Conservation (phyloP, 2,329 filamentous ascomycete genomes). For the Dendrostoma leiphaemia region DNA sequence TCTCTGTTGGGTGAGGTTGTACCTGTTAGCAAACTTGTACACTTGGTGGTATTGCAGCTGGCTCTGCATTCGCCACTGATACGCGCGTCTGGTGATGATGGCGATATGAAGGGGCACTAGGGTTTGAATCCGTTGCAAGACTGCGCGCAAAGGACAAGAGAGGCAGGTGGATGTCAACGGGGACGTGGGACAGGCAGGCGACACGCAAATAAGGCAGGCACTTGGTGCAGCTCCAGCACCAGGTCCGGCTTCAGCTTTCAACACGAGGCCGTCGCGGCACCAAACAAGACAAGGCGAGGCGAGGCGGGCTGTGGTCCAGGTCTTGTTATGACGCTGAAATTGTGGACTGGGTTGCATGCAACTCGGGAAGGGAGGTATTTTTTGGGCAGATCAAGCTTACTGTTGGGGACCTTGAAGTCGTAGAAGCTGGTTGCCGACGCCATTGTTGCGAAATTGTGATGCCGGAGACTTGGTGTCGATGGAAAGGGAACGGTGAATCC, state of each 20-base stretch:
- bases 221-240: too few relatives aligned
- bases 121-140: not conserved
- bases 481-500: constrained; percentile 4
- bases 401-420: constrained; percentile 81
- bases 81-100: not conserved
- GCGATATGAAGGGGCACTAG: not conserved
- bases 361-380: constrained; percentile 6
- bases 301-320: not conserved
- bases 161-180: constrained; percentile 1
- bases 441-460: constrained; percentile 44
- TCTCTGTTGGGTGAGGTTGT: constrained; percentile 49
- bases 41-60: too few relatives aligned
- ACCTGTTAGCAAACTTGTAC: constrained; percentile 11
- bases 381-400: constrained; percentile 50
- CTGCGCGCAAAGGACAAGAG: not conserved
- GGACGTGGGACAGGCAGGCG: not conserved
- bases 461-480: constrained; percentile 13
- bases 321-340: not conserved
- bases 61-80: constrained; percentile 7
- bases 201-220: constrained; percentile 11
- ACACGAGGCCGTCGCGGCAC: not conserved
- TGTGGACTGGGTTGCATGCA: not conserved
- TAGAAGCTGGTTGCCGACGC: constrained; percentile 71
- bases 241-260: constrained; percentile 4
- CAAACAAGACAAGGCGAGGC: not conserved